phyloP scores from a whole-genome alignment of 1,139 yeast species.

The Meyerozyma elateridarum region DNA sequence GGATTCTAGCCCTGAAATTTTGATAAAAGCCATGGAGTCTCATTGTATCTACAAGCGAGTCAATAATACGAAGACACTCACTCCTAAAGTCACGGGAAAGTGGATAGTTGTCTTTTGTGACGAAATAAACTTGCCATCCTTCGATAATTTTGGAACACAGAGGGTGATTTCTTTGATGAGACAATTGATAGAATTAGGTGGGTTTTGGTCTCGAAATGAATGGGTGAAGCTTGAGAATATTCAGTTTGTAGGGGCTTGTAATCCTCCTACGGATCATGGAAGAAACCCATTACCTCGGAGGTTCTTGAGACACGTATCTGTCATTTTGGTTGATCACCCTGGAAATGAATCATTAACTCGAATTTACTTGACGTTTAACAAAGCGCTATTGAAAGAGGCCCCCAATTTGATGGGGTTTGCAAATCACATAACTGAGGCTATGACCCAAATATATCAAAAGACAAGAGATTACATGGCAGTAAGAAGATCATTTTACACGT shows the following conservation, averaged over 20 bases:
- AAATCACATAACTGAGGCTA: constrained; percentile 52
- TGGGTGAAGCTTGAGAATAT: constrained; percentile 70
- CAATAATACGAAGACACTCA: constrained; percentile 46
- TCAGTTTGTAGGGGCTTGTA: constrained; percentile 92
- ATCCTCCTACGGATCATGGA: constrained; percentile 82
- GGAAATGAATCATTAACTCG: constrained; percentile 56
- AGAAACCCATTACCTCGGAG: constrained; percentile 57
- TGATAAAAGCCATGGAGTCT: constrained; percentile 67
- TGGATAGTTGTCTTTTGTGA: constrained; percentile 89
- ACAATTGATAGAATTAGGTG: constrained; percentile 67
- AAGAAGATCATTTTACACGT: constrained; percentile 53
- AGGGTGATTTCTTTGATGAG: constrained; percentile 69
- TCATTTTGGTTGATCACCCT: constrained; percentile 81
- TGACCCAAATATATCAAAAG: constrained; percentile 56
- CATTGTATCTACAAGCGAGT: constrained; percentile 59
- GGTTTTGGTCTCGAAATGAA: constrained; percentile 68
- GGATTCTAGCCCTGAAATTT: constrained; percentile 62
- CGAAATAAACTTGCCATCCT: constrained; percentile 79
- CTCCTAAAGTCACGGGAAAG: constrained; percentile 61
- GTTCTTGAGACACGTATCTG: constrained; percentile 62
- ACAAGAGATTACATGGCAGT: constrained; percentile 37
- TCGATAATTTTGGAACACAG: constrained; percentile 76
- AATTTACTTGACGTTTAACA: constrained; percentile 59
- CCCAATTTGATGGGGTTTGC: constrained; percentile 61
- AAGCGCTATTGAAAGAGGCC: constrained; percentile 55